A percentile compares a stretch with the other conserved stretches of the same genome.
Evolutionary conservation across 129 eudicot species (phyloP).

Genomic region (Rutidosis leptorrhynchoides): DNA sequence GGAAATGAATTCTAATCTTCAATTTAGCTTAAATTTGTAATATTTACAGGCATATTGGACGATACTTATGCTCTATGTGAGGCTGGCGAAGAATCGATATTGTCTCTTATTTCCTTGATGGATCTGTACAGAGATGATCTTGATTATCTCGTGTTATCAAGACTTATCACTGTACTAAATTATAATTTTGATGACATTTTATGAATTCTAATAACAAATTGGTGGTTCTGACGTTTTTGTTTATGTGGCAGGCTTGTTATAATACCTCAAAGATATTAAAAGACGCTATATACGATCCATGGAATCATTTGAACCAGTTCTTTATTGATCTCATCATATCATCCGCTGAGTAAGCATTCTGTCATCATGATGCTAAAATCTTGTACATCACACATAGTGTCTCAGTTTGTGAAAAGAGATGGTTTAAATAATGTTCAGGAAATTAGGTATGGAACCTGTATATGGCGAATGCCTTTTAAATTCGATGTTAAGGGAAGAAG

Average conservation of each 20-base stretch:
- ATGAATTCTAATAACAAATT: background rate
- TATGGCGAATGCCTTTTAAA: constrained; percentile 44
- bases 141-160: constrained; percentile 43
- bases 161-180: constrained; percentile 36
- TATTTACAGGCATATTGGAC: constrained; percentile 46
- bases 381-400: background rate
- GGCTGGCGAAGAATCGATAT: constrained; percentile 42
- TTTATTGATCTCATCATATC: constrained; percentile 34
- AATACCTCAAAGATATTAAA: constrained; percentile 36
- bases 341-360: constrained; percentile 40
- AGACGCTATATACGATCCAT: constrained; percentile 47
- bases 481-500: constrained; percentile 47
- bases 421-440: constrained; percentile 31
- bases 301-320: constrained; percentile 44
- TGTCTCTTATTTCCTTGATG: constrained; percentile 42
- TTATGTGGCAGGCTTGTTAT: constrained; percentile 41
- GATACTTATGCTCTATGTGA: constrained; percentile 57
- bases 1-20: background rate
- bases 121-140: constrained; percentile 38
- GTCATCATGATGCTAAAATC: background rate
- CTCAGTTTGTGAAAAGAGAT: constrained; percentile 3
- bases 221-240: constrained; percentile 23
- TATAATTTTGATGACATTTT: constrained; percentile 12
- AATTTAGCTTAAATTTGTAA: constrained; percentile 2
- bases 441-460: constrained; percentile 42